These are phyloP conservation scores for Thielaviopsis populi DNA, from an alignment of 2,329 filamentous ascomycete species.

Conservation along the genomic window DNA sequence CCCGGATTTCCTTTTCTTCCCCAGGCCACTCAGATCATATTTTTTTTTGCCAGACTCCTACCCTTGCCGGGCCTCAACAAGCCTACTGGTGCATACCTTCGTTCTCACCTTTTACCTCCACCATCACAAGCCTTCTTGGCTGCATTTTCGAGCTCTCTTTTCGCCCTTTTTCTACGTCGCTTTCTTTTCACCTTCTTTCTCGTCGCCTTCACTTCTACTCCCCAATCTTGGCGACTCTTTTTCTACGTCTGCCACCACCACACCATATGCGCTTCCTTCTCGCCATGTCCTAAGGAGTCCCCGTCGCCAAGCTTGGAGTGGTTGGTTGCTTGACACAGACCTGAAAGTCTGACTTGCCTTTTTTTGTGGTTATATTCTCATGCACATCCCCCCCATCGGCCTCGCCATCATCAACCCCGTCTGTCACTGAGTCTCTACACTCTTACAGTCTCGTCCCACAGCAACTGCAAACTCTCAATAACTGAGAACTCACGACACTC, in stretches of 20 bases:
- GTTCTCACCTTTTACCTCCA: not conserved
- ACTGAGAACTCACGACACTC: not conserved
- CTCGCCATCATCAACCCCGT: not conserved
- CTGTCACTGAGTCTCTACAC: not conserved
- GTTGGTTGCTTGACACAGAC: slow-evolving; percentile 3
- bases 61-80: not conserved
- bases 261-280: not conserved
- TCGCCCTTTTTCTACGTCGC: not conserved
- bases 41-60: not conserved
- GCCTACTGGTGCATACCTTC: not conserved
- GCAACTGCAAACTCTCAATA: not conserved
- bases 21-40: not conserved
- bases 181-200: not conserved
- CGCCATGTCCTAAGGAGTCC: slow-evolving; percentile 1
- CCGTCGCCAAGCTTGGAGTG: slow-evolving; percentile 4
- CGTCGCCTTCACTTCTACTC: not conserved
- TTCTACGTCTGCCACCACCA: not conserved
- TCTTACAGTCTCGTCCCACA: not conserved
- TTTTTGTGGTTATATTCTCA: not conserved
- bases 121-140: not conserved
- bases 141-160: not conserved
- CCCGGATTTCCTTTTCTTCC: not conserved
- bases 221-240: not conserved
- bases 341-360: not conserved
- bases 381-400: not conserved